Percentiles rank a stretch among this genome's conserved stretches.
Conservation (phyloP, 768 basidiomycete species). For the Megacollybia marginata region DNA sequence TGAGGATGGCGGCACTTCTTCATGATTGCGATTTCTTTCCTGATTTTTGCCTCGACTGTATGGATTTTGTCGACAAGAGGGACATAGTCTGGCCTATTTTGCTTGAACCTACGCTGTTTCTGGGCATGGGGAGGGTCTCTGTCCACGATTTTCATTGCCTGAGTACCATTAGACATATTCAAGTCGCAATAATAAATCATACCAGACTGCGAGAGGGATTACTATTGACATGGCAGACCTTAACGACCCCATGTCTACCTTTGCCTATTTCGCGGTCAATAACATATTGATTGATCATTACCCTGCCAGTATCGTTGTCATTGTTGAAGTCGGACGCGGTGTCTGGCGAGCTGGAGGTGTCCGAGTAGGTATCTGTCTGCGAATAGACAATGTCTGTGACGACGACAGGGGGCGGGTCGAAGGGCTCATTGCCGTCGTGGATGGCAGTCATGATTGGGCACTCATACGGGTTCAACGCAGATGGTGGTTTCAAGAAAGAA, state of each 20-base stretch:
- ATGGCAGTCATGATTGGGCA: too few species aligned
- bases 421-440: not conserved
- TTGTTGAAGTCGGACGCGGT: conserved; percentile 6
- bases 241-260: conserved; percentile 18
- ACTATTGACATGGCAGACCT: conserved; percentile 12
- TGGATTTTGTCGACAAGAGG: conserved; percentile 62
- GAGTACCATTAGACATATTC: conserved; percentile 9
- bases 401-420: not conserved
- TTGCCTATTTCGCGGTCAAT: conserved; percentile 4
- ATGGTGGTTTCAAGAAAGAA: too few species aligned
- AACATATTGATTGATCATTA: conserved; percentile 5
- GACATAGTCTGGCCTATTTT: conserved; percentile 31
- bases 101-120: conserved; percentile 26
- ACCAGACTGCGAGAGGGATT: conserved; percentile 2
- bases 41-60: conserved; percentile 76
- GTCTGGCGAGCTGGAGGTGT: not conserved
- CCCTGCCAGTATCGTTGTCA: conserved; percentile 8
- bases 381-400: conserved; percentile 10
- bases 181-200: conserved; percentile 3
- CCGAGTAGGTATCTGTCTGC: not conserved
- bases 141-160: conserved; percentile 79
- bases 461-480: too few species aligned
- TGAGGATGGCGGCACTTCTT: conserved; percentile 91
- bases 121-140: conserved; percentile 64
- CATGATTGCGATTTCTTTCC: conserved; percentile 97